Evolutionary conservation across 345 rosid genomes (phyloP).

Genomic region (Limnanthes douglasii): DNA sequence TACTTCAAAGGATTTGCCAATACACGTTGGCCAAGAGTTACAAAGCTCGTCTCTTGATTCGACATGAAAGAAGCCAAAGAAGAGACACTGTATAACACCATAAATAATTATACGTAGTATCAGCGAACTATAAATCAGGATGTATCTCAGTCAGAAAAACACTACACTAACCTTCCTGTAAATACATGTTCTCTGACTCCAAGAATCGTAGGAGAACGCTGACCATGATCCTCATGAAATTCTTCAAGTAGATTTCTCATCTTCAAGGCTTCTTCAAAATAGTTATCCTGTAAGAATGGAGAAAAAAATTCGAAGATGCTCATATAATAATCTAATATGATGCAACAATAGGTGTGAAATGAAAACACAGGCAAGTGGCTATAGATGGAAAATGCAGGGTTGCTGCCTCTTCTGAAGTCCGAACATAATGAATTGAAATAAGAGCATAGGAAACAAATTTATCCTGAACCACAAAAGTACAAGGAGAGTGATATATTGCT

Average conservation of each 20-base stretch:
- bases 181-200: conserved; percentile 97
- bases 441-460: too few species aligned
- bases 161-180: conserved; percentile 85
- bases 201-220: conserved; percentile 88
- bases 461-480: too few species aligned
- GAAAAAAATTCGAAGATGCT: neutral
- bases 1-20: conserved; percentile 93
- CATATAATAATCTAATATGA: neutral
- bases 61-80: conserved; percentile 96
- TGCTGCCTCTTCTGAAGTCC: too few species aligned
- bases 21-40: conserved; percentile 91
- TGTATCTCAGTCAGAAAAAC: neutral
- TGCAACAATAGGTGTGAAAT: neutral
- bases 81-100: conserved; percentile 65
- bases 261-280: conserved; percentile 97
- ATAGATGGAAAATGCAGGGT: too few species aligned
- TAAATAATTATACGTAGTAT: conserved; percentile 4
- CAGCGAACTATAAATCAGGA: too few species aligned
- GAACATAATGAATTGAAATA: too few species aligned
- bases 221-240: conserved; percentile 70
- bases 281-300: conserved; percentile 51
- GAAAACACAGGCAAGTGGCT: conserved; percentile 3
- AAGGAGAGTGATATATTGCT: too few species aligned
- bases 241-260: conserved; percentile 97
- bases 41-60: conserved; percentile 90